Base-by-base conservation (phyloP, 306 rosid species). In the Trifolium pratense region DNA sequence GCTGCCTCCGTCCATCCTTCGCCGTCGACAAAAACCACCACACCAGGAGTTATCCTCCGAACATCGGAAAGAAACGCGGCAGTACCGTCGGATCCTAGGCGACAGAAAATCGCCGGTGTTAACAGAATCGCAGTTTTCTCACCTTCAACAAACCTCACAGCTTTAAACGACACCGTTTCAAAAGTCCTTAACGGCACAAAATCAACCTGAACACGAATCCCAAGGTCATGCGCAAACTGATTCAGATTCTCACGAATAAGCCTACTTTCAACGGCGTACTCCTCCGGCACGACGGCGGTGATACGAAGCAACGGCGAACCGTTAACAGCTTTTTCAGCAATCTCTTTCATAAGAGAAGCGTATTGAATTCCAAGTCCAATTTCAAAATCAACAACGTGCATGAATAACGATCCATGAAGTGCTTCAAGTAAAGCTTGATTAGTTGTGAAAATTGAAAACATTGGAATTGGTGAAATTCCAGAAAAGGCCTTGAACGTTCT, bases 371-470 rank as follows among this genome's bases (percentile, higher is more conserved):
- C 97, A 31, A 93, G 79, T 0, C 96, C 97, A 67, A 93, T 93
- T 26, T 93, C 97, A 59, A 93, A 93, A 57, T 93, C 97, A 13
- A 93, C 36, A 20, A 91, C 79, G 72, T 93, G 98, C 62, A 93
- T 78, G 58, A 85, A 84, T 1, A 76, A 56, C 0, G 89, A 81
- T 2, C 85, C 87, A 11, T 70, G 76, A 11, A 91, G 81, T 3
- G 91, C 90, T 70, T 91, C 98, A 3, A 91, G 96, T 11, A 93
- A 88, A 1, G 97, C 96, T 68, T 93, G 98, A 51, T 93, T 93
- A 1, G 91, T 87, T 0, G 96, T 91, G 74, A 91, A 89, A 67
- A 91, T 91, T 0, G 97, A 88, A 62, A 93, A 93, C 94, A 89
- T 87, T 0, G 98, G 92, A 20, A 91, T 87, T 0, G 98, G 96